Conservation (phyloP, 345 rosid species). For the Hibiscus mutabilis region DNA sequence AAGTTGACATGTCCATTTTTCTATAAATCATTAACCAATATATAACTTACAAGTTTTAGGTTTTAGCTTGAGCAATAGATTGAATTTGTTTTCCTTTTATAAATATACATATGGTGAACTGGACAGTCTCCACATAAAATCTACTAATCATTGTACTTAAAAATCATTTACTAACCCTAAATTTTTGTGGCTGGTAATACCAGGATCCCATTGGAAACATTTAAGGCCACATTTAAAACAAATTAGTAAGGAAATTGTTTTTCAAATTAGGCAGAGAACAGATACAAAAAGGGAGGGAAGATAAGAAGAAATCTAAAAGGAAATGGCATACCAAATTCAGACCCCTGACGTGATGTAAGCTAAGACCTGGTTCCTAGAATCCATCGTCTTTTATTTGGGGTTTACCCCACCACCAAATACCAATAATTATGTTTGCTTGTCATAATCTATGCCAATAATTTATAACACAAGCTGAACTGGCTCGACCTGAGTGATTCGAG, state of each 20-base stretch:
- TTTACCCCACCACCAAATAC: constrained; percentile 20
- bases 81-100: no score
- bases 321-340: not conserved
- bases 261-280: not conserved
- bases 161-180: not conserved
- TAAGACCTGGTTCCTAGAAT: not conserved
- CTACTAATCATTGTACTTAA: not conserved
- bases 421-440: constrained; percentile 16
- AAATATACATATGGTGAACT: not conserved
- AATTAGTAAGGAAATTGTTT: not conserved
- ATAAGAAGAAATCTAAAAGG: not conserved
- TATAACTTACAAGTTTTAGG: no score
- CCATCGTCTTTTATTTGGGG: not conserved
- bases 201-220: not conserved
- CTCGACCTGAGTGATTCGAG: not conserved
- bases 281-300: not conserved
- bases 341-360: not conserved
- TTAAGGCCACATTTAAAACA: not conserved
- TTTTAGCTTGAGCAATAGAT: no score
- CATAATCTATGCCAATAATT: constrained; percentile 11
- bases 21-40: no score
- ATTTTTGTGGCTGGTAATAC: not conserved
- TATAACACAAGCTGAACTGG: constrained; percentile 12
- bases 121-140: not conserved
- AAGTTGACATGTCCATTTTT: no score